Base-by-base conservation (phyloP, 768 basidiomycete species). In the Pisolithus microcarpus region DNA sequence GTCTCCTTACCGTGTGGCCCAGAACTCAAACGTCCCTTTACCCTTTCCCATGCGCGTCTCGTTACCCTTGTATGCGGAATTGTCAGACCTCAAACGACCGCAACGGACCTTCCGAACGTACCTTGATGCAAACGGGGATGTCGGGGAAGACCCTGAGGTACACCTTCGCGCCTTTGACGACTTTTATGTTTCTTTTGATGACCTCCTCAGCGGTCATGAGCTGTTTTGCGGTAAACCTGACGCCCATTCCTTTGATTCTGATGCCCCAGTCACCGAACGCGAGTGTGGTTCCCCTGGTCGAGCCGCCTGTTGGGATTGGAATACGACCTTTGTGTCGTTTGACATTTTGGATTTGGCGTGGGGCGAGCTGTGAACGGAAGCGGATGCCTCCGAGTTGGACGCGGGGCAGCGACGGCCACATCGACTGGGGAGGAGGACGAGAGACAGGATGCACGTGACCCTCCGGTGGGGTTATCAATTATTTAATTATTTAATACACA, bases 31-130 rank as follows among this genome's bases (percentile, higher is more conserved):
- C 0, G 87, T 81, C 43, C 96, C 96, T 68, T 99, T 99, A 52
- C 96, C 96, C 71, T 98, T 98, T 46, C 96, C 96, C 96, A 98
- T 97, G 77, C 96, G 87, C 5, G 92, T 94, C 69, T 98, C 94
- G 60, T 96, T 98, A 49, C 96, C 95, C 90, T 92, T 34, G 34
- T 34, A 44, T 26, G 26, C 44, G 38, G 34, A 31, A 43, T 2
- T 13, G 19, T 63, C 18, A 58, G 11, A 11, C 38, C 43, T 39
- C 43, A 6, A 5, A 11, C 5, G 10, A 9, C 9, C 2, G 11
- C 19, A 9, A 16, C 5, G 37, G 44, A 43, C 26, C 45, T 16
- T 15, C 36, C 7, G 13, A 26, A 60, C 75, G 40, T 52, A 90
- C 91, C 81, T 99, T 98, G 49, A 97, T 84, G 73, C 94, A 96